Base-by-base conservation (phyloP, 2,329 filamentous ascomycete species). In the Metarhizium brunneum region DNA sequence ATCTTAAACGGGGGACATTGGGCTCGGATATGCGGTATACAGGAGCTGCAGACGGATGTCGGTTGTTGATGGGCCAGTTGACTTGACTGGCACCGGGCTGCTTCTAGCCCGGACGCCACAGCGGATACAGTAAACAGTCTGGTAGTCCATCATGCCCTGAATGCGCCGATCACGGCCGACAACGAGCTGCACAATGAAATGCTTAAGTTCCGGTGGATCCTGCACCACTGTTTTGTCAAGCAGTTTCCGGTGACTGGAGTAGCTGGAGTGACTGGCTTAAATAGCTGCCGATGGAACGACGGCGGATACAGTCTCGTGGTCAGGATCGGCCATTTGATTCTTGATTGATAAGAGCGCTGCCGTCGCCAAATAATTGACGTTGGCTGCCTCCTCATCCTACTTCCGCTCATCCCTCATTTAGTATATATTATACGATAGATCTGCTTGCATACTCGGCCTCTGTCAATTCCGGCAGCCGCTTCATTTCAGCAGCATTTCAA, bases 81-180 rank as follows among this genome's bases (percentile, higher is more conserved):
- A 25, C 25, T 25, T 25, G 25, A 25, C 25, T 25, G 25, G 20
- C 20, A 25, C 20, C 20, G 20, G 20, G 25, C 25, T 25, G 25
- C 25, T 25, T 25, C 25, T 25, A 25, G 25, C 3, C 25, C 25
- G 25, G 25, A 25, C 25, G 83, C 32, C 32, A 83, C 11, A 85
- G 84, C 68, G 83, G 79, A 59, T 86, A 86, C 71, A 84, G 85
- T 82, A 84, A 79, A 59, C 83, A 86, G 68, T 20, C 20, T 20
- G 20, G 20, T 83, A 86, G 63, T 72, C n/a, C 5, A n/a, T 50
- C 32, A 50, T 50, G 47, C 40, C 18, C 7, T 45, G 42, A 11
- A 45, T 45, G 4, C n/a, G 42, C 42, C n/a, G 42, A 20, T 45
- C 10, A 45, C 16, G n/a, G 42, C n/a, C n/a, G 40, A 14, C 1